Conservation (phyloP, 352 stramenopile species). For the Pythium folliculosum region DNA sequence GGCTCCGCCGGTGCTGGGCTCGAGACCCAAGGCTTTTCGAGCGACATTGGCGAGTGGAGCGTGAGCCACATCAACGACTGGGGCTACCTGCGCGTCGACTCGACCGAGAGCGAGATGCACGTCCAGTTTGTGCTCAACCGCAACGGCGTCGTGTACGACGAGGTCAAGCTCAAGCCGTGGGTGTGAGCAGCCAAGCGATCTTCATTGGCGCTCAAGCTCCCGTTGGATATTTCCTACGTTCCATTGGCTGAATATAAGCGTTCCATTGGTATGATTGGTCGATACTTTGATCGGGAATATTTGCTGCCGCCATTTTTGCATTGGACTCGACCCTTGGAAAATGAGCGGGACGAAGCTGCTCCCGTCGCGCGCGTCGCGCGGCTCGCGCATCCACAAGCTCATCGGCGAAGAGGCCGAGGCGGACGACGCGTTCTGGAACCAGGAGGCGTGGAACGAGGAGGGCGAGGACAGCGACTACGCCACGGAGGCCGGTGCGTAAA, state of each 20-base stretch:
- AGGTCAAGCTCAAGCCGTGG: constrained; percentile 68
- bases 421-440: constrained; percentile 87
- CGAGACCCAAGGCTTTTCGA: constrained; percentile 65
- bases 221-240: not conserved
- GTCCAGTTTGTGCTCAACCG: constrained; percentile 82
- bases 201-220: not conserved
- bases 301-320: not conserved
- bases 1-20: constrained; percentile 81
- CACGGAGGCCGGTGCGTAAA: constrained; percentile 72
- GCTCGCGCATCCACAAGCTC: constrained; percentile 81
- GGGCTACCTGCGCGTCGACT: constrained; percentile 69
- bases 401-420: constrained; percentile 86
- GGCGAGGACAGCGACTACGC: constrained; percentile 87
- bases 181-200: constrained; percentile 11
- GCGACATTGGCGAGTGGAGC: constrained; percentile 74
- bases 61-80: constrained; percentile 80
- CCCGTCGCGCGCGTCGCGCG: constrained; percentile 63
- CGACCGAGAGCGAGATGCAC: constrained; percentile 63
- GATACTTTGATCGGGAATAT: not conserved
- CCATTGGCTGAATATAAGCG: constrained; percentile 17
- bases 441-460: constrained; percentile 84
- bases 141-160: constrained; percentile 79
- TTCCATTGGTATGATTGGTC: not conserved
- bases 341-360: constrained; percentile 34
- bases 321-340: not conserved